Conservation (phyloP, 371 early-diverging fungal species). For the Coemansia sp. region DNA sequence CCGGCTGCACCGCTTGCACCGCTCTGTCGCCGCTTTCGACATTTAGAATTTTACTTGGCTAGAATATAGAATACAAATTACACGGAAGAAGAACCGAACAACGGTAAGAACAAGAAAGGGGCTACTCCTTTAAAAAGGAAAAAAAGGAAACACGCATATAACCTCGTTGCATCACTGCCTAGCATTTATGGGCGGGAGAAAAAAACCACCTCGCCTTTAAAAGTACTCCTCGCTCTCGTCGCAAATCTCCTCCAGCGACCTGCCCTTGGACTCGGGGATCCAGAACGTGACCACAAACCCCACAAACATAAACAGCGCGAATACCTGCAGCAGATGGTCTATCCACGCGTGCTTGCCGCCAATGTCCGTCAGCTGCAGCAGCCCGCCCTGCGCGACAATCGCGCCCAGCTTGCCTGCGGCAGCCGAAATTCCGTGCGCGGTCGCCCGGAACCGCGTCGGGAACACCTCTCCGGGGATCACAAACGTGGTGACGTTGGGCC, state of each 20-base stretch:
- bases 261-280: constrained; percentile 76
- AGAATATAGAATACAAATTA: too few relatives aligned
- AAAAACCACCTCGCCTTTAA: neutral
- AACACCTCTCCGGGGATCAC: constrained; percentile 85
- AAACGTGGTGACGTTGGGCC: constrained; percentile 89
- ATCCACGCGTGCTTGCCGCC: constrained; percentile 68
- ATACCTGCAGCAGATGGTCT: constrained; percentile 67
- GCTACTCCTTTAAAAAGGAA: neutral
- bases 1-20: constrained; percentile 34
- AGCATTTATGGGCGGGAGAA: neutral
- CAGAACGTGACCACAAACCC: constrained; percentile 67
- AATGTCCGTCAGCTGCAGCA: constrained; percentile 68
- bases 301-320: constrained; percentile 75
- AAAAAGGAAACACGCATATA: neutral
- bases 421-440: constrained; percentile 88
- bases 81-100: too few relatives aligned
- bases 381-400: constrained; percentile 75
- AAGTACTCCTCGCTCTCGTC: constrained; percentile 50
- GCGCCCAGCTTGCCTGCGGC: constrained; percentile 86
- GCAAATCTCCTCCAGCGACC: constrained; percentile 65
- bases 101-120: constrained; percentile 10
- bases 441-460: constrained; percentile 83
- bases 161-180: too few relatives aligned
- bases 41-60: neutral
- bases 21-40: neutral